Evolutionary conservation across 2,329 filamentous ascomycete species (phyloP), one percentile per base, ranked within the genome.

Genomic region (Pseudogymnoascus sp.): DNA sequence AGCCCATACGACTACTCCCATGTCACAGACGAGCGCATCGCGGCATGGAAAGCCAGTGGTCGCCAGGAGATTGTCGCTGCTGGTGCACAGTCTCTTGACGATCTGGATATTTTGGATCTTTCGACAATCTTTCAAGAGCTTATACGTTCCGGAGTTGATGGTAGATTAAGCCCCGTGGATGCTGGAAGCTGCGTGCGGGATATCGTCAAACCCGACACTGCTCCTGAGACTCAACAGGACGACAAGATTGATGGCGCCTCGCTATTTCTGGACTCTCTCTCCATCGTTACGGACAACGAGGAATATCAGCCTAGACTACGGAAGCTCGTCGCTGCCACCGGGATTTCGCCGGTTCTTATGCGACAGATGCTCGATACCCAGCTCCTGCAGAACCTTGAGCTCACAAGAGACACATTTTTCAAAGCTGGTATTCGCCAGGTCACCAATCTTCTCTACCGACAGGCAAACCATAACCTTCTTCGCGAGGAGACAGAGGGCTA

Each of bases 401-500:
- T 99, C 43, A 90, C 96, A 57, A 84, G 91, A 58, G 85, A 88
- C n/a, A 93, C 87, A 5, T 99, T 97, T 72, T 80, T 83, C 62
- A 87, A 87, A 66, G 85, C 94, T 71, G 88, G 88, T 14, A 91
- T 96, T 66, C 87, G 93, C 61, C 91, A 95, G 70, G 89, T 92
- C 57, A 99, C 94, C 6, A 96, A 97, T 68, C 80, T 94, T 4
- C 82, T 99, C 0, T 99, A 99, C 73, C 88, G 92, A 63, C 94
- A 97, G 74, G 91, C 93, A 12, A 97, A 96, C 73, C 97, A 96
- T 78, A 99, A 99, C 69, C 78, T 99, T 6, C 78, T 99, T 18
- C 87, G 94, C 47, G 94, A 99, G 76, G 94, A 99, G 74, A 91
- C 91, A 0, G 94, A 99, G 75, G 94, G 95, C 39, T 99, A 96